A percentile compares a stretch with the other conserved stretches of the same genome.
These are phyloP conservation scores for Phytophthora ramorum DNA, from an alignment of 352 stramenopile species.

Conservation along the genomic window DNA sequence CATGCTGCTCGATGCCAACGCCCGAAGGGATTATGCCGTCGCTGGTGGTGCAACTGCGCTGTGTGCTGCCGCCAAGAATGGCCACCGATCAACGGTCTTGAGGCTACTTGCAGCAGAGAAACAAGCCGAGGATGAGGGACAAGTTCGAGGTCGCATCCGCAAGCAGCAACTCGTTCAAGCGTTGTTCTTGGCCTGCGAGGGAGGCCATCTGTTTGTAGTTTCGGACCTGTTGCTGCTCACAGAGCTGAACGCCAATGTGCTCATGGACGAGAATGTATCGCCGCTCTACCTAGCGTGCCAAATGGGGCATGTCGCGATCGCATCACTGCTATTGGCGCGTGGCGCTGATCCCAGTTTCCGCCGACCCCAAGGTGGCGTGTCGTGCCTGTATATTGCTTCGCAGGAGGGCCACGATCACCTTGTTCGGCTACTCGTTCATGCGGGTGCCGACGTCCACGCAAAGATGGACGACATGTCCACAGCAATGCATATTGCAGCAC, in stretches of 20 bases:
- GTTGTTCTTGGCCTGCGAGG: slow-evolving; percentile 83
- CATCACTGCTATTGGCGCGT: slow-evolving; percentile 59
- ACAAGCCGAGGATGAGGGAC: slow-evolving; percentile 19
- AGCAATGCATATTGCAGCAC: slow-evolving; percentile 78
- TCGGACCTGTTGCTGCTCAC: slow-evolving; percentile 64
- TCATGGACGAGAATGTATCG: slow-evolving; percentile 84
- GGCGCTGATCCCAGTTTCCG: slow-evolving; percentile 74
- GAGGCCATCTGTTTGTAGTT: slow-evolving; percentile 70
- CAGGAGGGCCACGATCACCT: slow-evolving; percentile 78
- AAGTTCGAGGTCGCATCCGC: slow-evolving; percentile 5
- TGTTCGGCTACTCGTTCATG: slow-evolving; percentile 60
- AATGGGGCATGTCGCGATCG: slow-evolving; percentile 79
- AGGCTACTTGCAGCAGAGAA: slow-evolving; percentile 57
- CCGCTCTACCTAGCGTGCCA: slow-evolving; percentile 86
- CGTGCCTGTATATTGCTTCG: slow-evolving; percentile 80
- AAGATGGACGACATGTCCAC: slow-evolving; percentile 85
- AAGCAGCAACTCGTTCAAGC: slow-evolving; percentile 59
- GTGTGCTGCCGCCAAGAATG: slow-evolving; percentile 83
- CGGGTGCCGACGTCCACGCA: slow-evolving; percentile 59
- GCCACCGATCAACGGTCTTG: slow-evolving; percentile 59
- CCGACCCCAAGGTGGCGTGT: slow-evolving; percentile 67
- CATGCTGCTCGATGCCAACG: slow-evolving; percentile 56
- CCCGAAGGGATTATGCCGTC: slow-evolving; percentile 49
- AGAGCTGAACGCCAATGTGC: slow-evolving; percentile 65
- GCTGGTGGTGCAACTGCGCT: slow-evolving; percentile 67